Conservation (phyloP, 1,284 basidiomycete genomes). For the Coniophora puteana region DNA sequence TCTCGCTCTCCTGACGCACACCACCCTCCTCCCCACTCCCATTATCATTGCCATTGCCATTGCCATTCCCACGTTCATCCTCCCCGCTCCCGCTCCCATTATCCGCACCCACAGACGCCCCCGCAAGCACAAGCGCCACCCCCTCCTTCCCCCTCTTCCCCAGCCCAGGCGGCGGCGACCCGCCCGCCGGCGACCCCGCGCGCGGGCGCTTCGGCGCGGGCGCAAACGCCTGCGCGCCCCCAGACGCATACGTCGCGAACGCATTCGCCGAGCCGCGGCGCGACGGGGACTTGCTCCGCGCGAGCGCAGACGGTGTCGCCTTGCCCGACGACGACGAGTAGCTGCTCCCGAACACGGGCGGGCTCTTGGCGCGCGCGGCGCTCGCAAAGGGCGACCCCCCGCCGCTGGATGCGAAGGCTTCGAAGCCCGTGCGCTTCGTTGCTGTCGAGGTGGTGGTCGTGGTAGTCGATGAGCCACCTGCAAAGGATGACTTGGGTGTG, state of each 20-base stretch:
- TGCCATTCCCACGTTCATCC: slow-evolving; percentile 9
- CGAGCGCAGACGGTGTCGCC: slow-evolving; percentile 18
- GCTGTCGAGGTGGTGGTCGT: slow-evolving; percentile 28
- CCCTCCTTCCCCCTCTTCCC: slow-evolving; percentile 34
- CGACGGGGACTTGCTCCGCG: slow-evolving; percentile 48
- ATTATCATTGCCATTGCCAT: slow-evolving; percentile 17
- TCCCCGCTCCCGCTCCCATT: slow-evolving; percentile 29
- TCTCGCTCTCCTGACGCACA: slow-evolving; percentile 34
- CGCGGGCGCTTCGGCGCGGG: slow-evolving; percentile 44
- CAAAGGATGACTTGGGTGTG: slow-evolving; percentile 20
- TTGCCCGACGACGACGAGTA: too few species aligned
- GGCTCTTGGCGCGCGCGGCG: slow-evolving; percentile 44
- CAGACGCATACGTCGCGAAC: slow-evolving; percentile 57
- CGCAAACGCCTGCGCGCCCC: slow-evolving; percentile 46
- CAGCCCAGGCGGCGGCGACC: slow-evolving; percentile 39
- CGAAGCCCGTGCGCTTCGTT: slow-evolving; percentile 55
- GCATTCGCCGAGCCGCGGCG: slow-evolving; percentile 43
- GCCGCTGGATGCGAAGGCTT: slow-evolving; percentile 60
- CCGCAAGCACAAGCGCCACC: slow-evolving; percentile 10
- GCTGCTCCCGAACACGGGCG: slow-evolving; percentile 34
- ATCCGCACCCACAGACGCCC: slow-evolving; percentile 21
- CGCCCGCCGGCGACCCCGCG: slow-evolving; percentile 43
- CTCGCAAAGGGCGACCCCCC: slow-evolving; percentile 58
- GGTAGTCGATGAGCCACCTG: slow-evolving; percentile 24
- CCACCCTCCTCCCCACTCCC: slow-evolving; percentile 32